These are phyloP conservation scores for Rubia peregrina DNA, from an alignment of 305 asterid species.

Conservation along the genomic window DNA sequence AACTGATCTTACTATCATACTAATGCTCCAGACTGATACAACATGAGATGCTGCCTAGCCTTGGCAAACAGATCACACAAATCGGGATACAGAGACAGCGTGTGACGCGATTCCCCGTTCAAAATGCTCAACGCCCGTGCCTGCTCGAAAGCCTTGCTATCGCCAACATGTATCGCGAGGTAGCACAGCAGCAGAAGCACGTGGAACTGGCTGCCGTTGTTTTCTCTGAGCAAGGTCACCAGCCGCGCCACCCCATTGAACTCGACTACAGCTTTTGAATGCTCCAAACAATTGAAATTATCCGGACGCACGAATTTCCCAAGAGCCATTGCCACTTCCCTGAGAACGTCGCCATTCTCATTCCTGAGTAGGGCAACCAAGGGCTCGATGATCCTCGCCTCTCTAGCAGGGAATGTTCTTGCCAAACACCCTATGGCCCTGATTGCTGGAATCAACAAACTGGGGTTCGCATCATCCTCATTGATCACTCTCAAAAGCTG, in stretches of 20 bases:
- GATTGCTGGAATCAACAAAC: slow-evolving; percentile 36
- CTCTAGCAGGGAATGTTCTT: slow-evolving; percentile 53
- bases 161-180: slow-evolving; percentile 52
- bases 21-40: slow-evolving; percentile 46
- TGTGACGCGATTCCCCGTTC: slow-evolving; percentile 43
- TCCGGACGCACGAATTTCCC: slow-evolving; percentile 43
- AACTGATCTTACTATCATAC: slow-evolving; percentile 11
- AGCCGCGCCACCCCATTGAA: slow-evolving; percentile 48
- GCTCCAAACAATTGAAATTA: slow-evolving; percentile 47
- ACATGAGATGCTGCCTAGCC: slow-evolving; percentile 60
- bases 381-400: slow-evolving; percentile 38
- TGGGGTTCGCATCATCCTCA: slow-evolving; percentile 24
- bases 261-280: slow-evolving; percentile 54
- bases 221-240: slow-evolving; percentile 33
- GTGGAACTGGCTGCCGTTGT: slow-evolving; percentile 24
- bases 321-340: slow-evolving; percentile 46
- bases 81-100: slow-evolving; percentile 31
- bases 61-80: slow-evolving; percentile 43
- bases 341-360: slow-evolving; percentile 27
- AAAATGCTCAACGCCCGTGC: slow-evolving; percentile 40
- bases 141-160: slow-evolving; percentile 52
- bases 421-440: slow-evolving; percentile 56
- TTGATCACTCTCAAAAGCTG: slow-evolving; percentile 54
- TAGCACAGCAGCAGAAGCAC: slow-evolving; percentile 51
- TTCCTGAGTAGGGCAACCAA: slow-evolving; percentile 37